Percentiles rank a stretch among this genome's conserved stretches.
phyloP scores from a whole-genome alignment of 768 basidiomycete species.

The Sutorius australiensis region DNA sequence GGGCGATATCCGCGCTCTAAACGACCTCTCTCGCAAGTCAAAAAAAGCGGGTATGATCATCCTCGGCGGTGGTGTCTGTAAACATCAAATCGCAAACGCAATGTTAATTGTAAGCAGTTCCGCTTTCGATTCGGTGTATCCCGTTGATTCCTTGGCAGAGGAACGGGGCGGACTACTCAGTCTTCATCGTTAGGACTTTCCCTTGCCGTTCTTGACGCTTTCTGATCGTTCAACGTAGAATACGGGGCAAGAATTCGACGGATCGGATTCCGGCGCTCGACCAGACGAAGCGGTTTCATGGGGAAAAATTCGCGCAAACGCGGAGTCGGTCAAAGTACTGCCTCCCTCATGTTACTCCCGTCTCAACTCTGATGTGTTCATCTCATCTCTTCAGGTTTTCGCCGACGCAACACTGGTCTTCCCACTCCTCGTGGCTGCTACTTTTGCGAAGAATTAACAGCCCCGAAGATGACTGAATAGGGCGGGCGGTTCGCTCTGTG shows the following conservation, averaged over 20 bases:
- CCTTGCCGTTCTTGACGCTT: background rate
- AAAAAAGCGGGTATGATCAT: constrained; percentile 98
- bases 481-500: background rate
- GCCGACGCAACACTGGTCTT: constrained; percentile 98
- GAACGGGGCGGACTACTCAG: constrained; percentile 96
- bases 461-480: background rate
- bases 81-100: constrained; percentile 99
- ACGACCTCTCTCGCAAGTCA: constrained; percentile 83
- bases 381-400: constrained; percentile 49
- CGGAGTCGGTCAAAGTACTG: constrained; percentile 76
- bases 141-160: constrained; percentile 47
- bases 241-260: constrained; percentile 98
- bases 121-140: background rate
- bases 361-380: constrained; percentile 2
- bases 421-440: constrained; percentile 91
- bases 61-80: constrained; percentile 96
- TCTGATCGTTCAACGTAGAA: constrained; percentile 48
- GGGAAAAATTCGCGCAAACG: constrained; percentile 92
- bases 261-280: constrained; percentile 93
- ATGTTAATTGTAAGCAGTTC: constrained; percentile 83
- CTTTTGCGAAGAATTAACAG: constrained; percentile 61
- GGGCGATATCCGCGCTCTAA: constrained; percentile 85
- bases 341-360: background rate
- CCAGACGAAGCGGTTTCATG: constrained; percentile 98
- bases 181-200: constrained; percentile 71